Percentiles rank a stretch among this genome's conserved stretches.
phyloP scores from a whole-genome alignment of 2,329 filamentous ascomycete genomes.

The Epichloe baconii region DNA sequence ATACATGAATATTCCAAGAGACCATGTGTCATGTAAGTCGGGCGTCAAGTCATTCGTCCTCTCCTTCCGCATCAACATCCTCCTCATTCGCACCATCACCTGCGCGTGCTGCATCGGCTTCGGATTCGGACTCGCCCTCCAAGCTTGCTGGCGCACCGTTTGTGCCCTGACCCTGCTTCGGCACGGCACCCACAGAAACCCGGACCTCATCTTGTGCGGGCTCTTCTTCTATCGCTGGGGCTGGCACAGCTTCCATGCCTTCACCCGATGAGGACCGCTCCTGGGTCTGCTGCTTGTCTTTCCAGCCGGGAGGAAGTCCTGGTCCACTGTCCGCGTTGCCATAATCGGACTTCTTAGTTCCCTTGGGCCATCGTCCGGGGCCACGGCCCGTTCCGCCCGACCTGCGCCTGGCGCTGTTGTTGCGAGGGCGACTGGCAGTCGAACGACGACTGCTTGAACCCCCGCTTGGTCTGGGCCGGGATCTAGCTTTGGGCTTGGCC shows the following conservation, averaged over 20 bases:
- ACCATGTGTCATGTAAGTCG: background rate
- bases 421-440: constrained; percentile 26
- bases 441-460: constrained; percentile 15
- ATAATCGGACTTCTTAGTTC: constrained; percentile 55
- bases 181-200: constrained; percentile 17
- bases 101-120: background rate
- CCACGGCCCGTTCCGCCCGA: constrained; percentile 50
- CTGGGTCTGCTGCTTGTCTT: constrained; percentile 17
- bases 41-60: constrained; percentile 1
- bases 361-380: constrained; percentile 54
- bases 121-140: background rate
- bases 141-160: constrained; percentile 7
- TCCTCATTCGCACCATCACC: background rate
- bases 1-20: background rate
- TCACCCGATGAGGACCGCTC: constrained; percentile 8
- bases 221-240: constrained; percentile 10
- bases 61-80: background rate
- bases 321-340: constrained; percentile 53
- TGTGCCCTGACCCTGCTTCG: constrained; percentile 7
- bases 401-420: constrained; percentile 34
- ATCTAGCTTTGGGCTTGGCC: constrained; percentile 25
- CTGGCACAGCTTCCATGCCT: constrained; percentile 6
- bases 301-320: constrained; percentile 47
- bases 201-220: constrained; percentile 20
- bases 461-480: constrained; percentile 29